phyloP scores from a whole-genome alignment of 78 protist genomes.

The Dictyostelium citrinum region DNA sequence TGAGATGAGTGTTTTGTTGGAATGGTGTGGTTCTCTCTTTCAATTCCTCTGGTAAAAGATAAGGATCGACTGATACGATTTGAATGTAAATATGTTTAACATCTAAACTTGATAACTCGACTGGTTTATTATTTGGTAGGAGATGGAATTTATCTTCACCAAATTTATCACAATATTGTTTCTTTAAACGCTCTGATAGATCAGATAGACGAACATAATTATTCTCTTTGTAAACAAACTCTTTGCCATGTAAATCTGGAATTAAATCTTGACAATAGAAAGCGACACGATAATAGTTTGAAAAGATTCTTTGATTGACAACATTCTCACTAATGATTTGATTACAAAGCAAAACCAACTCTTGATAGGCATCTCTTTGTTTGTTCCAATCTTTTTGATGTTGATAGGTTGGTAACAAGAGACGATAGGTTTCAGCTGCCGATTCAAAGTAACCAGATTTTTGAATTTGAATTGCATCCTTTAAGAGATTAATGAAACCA shows the following conservation, averaged over 20 bases:
- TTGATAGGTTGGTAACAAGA: conserved; percentile 53
- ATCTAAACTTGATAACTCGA: neutral
- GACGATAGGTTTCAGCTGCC: conserved; percentile 38
- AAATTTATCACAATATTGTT: conserved; percentile 58
- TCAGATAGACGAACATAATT: conserved; percentile 51
- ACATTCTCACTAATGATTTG: conserved; percentile 25
- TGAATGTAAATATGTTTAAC: conserved; percentile 44
- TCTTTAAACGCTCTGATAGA: conserved; percentile 50
- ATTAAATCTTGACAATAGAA: conserved; percentile 47
- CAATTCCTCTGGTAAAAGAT: conserved; percentile 33
- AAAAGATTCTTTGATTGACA: conserved; percentile 37
- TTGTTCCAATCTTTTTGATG: conserved; percentile 26
- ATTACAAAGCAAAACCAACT: conserved; percentile 11
- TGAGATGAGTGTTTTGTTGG: conserved; percentile 60
- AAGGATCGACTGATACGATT: conserved; percentile 55
- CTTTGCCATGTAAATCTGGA: conserved; percentile 65
- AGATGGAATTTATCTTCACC: conserved; percentile 66
- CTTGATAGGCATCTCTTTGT: conserved; percentile 31
- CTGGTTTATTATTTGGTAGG: conserved; percentile 63
- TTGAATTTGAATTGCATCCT: conserved; percentile 63
- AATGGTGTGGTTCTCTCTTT: conserved; percentile 26
- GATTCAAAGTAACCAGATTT: conserved; percentile 64
- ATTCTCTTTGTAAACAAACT: conserved; percentile 69
- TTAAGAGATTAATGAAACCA: conserved; percentile 62
- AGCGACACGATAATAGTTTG: conserved; percentile 78